A percentile compares a stretch with the other conserved stretches of the same genome.
These are phyloP conservation scores for Aspergillus incahuasiensis DNA, from an alignment of 495 filamentous ascomycete species.

Conservation along the genomic window DNA sequence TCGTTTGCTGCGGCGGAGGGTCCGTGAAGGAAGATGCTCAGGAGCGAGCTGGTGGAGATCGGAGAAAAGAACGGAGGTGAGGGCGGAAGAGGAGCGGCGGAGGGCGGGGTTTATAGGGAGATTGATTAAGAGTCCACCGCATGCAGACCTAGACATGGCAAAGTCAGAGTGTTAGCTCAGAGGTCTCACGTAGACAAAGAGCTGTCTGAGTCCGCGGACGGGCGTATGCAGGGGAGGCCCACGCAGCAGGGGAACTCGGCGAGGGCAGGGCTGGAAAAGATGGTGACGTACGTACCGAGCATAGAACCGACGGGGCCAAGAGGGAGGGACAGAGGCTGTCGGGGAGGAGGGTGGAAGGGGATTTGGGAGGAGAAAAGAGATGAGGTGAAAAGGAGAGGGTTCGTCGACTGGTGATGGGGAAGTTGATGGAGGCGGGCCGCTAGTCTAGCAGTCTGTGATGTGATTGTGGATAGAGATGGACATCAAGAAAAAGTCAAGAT, in stretches of 20 bases:
- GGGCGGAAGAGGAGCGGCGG: conserved; percentile 1
- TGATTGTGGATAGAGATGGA: not conserved
- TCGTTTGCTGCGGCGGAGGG: conserved; percentile 2
- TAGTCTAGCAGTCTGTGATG: not conserved
- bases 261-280: not conserved
- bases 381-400: conserved; percentile 3
- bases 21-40: not conserved
- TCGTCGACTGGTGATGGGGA: not conserved
- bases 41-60: not conserved
- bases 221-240: conserved; percentile 9
- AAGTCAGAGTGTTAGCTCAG: conserved; percentile 10
- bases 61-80: not conserved
- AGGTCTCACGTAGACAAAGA: conserved; percentile 10
- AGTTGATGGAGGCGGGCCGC: conserved; percentile 8
- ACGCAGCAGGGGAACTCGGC: not conserved
- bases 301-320: not conserved
- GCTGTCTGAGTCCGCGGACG: conserved; percentile 1
- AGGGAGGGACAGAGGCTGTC: conserved; percentile 9
- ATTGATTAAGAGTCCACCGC: conserved; percentile 1
- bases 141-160: conserved; percentile 14
- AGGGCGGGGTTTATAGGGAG: conserved; percentile 13
- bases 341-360: conserved; percentile 1
- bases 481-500: conserved; percentile 1
- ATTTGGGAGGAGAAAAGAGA: conserved; percentile 10
- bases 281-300: conserved; percentile 2